Conservation (phyloP, 1,139 yeast genomes). For the Entelexis sorbosivorans region DNA sequence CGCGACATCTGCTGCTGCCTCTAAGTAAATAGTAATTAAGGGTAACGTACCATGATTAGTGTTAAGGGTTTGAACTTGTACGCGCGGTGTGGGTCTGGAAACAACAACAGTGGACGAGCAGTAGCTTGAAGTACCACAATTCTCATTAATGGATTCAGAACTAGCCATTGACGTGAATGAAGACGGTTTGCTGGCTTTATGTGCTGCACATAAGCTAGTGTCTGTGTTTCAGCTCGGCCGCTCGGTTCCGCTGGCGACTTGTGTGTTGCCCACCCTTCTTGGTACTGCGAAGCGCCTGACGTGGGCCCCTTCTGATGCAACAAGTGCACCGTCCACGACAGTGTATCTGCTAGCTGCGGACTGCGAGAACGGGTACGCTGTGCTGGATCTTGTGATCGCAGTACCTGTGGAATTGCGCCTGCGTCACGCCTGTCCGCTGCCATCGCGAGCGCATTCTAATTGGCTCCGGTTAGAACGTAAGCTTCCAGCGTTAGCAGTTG, state of each 20-base stretch:
- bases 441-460: background rate
- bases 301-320: background rate
- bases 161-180: background rate
- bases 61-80: background rate
- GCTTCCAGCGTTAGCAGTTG: background rate
- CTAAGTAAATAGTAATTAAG: background rate
- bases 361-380: background rate
- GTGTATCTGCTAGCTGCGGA: background rate
- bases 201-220: background rate
- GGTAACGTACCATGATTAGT: background rate
- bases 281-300: background rate
- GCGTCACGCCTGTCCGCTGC: background rate
- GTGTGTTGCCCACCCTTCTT: background rate
- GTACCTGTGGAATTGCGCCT: background rate
- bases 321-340: too few species aligned
- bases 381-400: background rate
- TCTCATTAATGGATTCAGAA: background rate
- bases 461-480: background rate
- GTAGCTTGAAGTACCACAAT: too few species aligned
- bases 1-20: background rate
- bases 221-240: background rate
- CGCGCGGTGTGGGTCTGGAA: too few species aligned
- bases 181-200: background rate
- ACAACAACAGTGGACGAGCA: too few species aligned
- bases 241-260: background rate